These are phyloP conservation scores for Blastobotrys robertii DNA, from an alignment of 805 yeast genomes.

Conservation along the genomic window DNA sequence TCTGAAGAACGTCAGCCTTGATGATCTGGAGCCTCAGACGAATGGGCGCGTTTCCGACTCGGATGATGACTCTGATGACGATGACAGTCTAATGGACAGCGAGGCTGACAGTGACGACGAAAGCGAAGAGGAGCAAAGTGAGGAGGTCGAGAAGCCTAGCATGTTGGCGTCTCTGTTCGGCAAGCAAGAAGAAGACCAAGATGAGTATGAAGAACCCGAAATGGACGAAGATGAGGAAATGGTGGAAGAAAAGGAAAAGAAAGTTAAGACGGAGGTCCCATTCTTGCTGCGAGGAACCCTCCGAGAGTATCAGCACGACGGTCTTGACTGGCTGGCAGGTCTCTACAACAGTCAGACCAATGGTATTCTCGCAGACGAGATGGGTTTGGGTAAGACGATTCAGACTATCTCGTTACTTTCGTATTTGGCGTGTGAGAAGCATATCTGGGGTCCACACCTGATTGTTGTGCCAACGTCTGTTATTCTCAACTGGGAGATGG, in stretches of 20 bases:
- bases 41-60: constrained; percentile 5
- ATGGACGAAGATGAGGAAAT: constrained; percentile 4
- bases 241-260: constrained; percentile 10
- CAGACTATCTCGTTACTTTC: constrained; percentile 85
- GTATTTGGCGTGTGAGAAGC: constrained; percentile 86
- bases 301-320: constrained; percentile 90
- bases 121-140: constrained; percentile 25
- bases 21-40: too few relatives aligned
- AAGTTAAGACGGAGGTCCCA: constrained; percentile 37
- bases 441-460: constrained; percentile 96
- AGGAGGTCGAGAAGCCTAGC: constrained; percentile 14
- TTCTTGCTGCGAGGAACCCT: constrained; percentile 64
- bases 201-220: constrained; percentile 7
- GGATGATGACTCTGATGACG: constrained; percentile 27
- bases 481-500: constrained; percentile 99
- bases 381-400: constrained; percentile 95
- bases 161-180: constrained; percentile 22
- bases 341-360: constrained; percentile 85
- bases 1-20: too few relatives aligned
- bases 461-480: constrained; percentile 97
- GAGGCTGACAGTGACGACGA: constrained; percentile 14
- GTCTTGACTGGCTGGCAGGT: constrained; percentile 94
- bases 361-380: constrained; percentile 96
- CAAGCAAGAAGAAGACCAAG: constrained; percentile 11
- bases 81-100: constrained; percentile 23